A percentile compares a stretch with the other conserved stretches of the same genome.
phyloP scores from a whole-genome alignment of 208 protist genomes.

The Trichomonas tenax region DNA sequence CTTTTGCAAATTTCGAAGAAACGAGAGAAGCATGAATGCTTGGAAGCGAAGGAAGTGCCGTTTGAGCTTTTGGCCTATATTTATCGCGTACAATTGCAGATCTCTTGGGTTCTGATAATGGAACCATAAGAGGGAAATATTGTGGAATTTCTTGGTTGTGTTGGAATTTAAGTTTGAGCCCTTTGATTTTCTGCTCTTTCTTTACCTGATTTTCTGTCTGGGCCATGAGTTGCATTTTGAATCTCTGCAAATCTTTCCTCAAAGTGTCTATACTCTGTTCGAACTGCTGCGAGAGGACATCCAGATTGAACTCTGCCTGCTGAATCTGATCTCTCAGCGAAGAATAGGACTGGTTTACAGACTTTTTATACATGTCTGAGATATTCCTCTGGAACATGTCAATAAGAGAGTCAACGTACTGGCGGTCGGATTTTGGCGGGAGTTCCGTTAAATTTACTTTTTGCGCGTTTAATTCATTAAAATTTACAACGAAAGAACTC shows the following conservation, averaged over 20 bases:
- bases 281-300: neutral
- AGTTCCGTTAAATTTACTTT: neutral
- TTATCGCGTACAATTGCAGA: neutral
- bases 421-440: neutral
- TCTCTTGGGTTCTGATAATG: neutral
- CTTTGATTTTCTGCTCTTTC: neutral
- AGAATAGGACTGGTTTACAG: neutral
- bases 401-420: neutral
- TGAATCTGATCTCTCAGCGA: neutral
- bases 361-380: neutral
- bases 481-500: neutral
- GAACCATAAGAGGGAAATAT: neutral
- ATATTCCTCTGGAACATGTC: neutral
- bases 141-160: neutral
- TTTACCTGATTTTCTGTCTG: neutral
- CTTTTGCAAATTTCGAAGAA: neutral
- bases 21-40: neutral
- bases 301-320: neutral
- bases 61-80: neutral
- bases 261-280: neutral
- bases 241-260: neutral
- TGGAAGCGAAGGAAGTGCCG: neutral
- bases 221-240: neutral
- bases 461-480: neutral
- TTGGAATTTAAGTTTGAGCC: neutral